A percentile compares a stretch with the other conserved stretches of the same genome.
Conservation (phyloP, 345 rosid species). For the Aquilaria malaccensis region DNA sequence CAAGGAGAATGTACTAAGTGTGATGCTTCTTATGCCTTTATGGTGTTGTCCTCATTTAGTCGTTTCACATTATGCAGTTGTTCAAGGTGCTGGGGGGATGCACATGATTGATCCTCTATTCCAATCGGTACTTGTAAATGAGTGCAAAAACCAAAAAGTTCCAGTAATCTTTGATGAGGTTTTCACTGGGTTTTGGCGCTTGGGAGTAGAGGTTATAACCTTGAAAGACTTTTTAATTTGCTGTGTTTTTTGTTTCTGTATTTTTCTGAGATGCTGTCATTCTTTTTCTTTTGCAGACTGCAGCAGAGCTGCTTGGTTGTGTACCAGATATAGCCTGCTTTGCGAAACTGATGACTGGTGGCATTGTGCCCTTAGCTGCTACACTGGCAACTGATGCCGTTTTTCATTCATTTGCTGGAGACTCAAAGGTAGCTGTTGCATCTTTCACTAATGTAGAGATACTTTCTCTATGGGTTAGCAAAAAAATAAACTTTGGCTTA, state of each 20-base stretch:
- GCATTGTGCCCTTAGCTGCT: conserved; percentile 81
- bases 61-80: conserved; percentile 38
- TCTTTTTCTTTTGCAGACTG: conserved; percentile 32
- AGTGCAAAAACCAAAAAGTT: conserved; percentile 60
- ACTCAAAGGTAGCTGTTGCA: conserved; percentile 60
- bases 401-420: conserved; percentile 75
- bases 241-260: conserved; percentile 2
- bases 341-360: conserved; percentile 89
- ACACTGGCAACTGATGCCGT: conserved; percentile 73
- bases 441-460: not conserved
- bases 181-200: conserved; percentile 95
- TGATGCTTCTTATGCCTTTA: not conserved
- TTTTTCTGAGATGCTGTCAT: conserved; percentile 1
- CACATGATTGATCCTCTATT: conserved; percentile 95
- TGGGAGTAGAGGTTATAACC: conserved; percentile 72
- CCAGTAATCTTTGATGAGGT: conserved; percentile 97
- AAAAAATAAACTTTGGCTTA: too few species aligned
- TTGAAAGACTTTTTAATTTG: conserved; percentile 3
- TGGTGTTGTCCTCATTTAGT: conserved; percentile 7
- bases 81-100: conserved; percentile 98
- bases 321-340: conserved; percentile 93
- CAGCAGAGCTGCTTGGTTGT: conserved; percentile 73
- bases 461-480: too few species aligned
- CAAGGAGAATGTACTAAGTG: too few species aligned
- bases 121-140: conserved; percentile 78